Conservation (phyloP, 2,329 filamentous ascomycete genomes). For the Phialophora verrucosa region DNA sequence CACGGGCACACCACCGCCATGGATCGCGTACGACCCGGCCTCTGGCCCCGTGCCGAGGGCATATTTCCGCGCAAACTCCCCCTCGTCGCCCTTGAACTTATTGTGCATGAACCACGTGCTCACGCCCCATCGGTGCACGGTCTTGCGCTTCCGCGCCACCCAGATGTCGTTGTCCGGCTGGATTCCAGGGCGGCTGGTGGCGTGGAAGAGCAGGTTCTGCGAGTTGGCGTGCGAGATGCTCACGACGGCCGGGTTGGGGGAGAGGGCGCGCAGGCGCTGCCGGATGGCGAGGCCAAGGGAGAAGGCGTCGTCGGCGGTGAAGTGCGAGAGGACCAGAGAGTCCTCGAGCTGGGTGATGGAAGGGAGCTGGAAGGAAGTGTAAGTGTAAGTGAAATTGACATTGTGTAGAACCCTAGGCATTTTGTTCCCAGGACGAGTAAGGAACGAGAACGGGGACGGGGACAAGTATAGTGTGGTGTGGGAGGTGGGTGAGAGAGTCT, state of each 20-base stretch:
- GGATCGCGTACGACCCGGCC: conserved; percentile 71
- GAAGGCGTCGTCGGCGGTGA: conserved; percentile 50
- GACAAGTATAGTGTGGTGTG: neutral
- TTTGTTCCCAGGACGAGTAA: neutral
- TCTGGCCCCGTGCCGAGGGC: conserved; percentile 58
- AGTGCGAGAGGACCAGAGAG: conserved; percentile 44
- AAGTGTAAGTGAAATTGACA: neutral
- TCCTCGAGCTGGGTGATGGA: conserved; percentile 34
- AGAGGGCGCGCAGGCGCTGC: conserved; percentile 45
- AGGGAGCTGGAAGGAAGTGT: conserved; percentile 25
- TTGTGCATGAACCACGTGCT: conserved; percentile 74
- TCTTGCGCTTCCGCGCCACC: conserved; percentile 73
- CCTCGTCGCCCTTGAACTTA: conserved; percentile 70
- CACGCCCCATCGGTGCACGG: conserved; percentile 72
- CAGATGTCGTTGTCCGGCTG: conserved; percentile 74
- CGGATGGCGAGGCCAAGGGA: conserved; percentile 48
- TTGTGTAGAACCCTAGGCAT: neutral
- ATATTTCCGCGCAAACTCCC: conserved; percentile 68
- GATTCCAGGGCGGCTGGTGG: conserved; percentile 68
- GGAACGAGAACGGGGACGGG: too few relatives aligned
- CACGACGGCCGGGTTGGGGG: conserved; percentile 47
- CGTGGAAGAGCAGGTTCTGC: conserved; percentile 71
- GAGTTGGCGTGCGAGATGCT: conserved; percentile 47
- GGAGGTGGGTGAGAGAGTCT: neutral
- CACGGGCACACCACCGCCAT: conserved; percentile 77